Conservation (phyloP, 768 basidiomycete species). For the Hortiboletus flavorubellus region DNA sequence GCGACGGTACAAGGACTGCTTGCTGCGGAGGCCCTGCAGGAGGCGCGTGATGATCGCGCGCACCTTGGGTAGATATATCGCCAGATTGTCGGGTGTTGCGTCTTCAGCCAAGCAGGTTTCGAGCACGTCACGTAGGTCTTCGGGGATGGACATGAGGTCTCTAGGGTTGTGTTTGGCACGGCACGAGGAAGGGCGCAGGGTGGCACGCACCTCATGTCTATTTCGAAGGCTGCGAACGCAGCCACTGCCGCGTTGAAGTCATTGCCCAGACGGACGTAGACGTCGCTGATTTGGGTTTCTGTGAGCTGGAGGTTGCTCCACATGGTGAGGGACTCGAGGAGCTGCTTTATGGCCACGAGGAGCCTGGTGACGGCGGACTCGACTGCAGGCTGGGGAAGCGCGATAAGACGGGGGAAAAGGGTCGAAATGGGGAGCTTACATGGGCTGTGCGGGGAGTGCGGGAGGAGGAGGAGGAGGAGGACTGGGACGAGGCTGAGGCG, state of each 20-base stretch:
- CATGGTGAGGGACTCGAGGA: slow-evolving; percentile 84
- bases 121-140: slow-evolving; percentile 83
- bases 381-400: slow-evolving; percentile 57
- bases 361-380: slow-evolving; percentile 91
- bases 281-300: slow-evolving; percentile 87
- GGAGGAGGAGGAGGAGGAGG: slow-evolving; percentile 29
- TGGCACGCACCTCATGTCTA: slow-evolving; percentile 82
- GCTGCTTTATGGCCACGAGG: slow-evolving; percentile 89
- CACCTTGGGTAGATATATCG: slow-evolving; percentile 86
- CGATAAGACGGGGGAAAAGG: slow-evolving; percentile 2
- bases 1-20: slow-evolving; percentile 85
- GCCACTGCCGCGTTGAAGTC: slow-evolving; percentile 94
- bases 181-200: slow-evolving; percentile 16
- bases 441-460: slow-evolving; percentile 23
- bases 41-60: slow-evolving; percentile 89
- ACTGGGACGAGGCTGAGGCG: slow-evolving; percentile 40
- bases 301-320: slow-evolving; percentile 75
- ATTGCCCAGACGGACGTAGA: slow-evolving; percentile 94
- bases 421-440: slow-evolving; percentile 14
- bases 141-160: slow-evolving; percentile 83
- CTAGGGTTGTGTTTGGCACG: slow-evolving; percentile 39
- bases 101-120: slow-evolving; percentile 92
- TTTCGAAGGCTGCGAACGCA: slow-evolving; percentile 80
- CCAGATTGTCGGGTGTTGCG: slow-evolving; percentile 79
- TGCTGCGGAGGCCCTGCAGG: slow-evolving; percentile 88